phyloP scores from a whole-genome alignment of 2,329 filamentous ascomycete species.

The Trichoderma semiorbis region DNA sequence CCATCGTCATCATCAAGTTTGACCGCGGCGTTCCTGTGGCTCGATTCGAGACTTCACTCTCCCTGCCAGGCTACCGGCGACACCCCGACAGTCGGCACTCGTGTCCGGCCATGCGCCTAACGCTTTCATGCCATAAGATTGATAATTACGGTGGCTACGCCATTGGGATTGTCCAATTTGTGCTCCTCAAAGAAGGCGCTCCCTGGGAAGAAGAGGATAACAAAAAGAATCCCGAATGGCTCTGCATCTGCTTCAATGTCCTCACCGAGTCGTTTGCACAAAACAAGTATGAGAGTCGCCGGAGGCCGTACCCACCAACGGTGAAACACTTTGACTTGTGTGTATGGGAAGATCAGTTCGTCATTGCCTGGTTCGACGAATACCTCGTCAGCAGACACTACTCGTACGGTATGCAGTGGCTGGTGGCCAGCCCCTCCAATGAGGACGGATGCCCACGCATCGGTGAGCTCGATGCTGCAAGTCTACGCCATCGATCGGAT shows the following conservation, averaged over 20 bases:
- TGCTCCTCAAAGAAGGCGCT: not conserved
- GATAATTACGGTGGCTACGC: conserved; percentile 12
- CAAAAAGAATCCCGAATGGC: conserved; percentile 10
- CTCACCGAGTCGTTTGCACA: conserved; percentile 12
- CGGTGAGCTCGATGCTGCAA: not conserved
- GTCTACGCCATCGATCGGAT: not conserved
- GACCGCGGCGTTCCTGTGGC: conserved; percentile 6
- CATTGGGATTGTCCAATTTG: conserved; percentile 12
- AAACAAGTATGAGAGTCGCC: conserved; percentile 7
- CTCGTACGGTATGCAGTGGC: conserved; percentile 16
- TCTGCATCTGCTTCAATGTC: conserved; percentile 17
- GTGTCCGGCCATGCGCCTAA: conserved; percentile 16
- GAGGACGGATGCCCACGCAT: not conserved
- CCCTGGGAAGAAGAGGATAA: not conserved
- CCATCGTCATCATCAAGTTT: conserved; percentile 14
- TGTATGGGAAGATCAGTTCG: conserved; percentile 16
- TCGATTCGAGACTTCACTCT: conserved; percentile 12
- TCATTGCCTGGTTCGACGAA: conserved; percentile 19
- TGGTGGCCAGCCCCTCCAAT: not conserved
- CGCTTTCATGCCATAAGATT: conserved; percentile 12
- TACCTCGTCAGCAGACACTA: conserved; percentile 17
- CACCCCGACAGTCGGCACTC: conserved; percentile 13
- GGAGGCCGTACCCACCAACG: conserved; percentile 10
- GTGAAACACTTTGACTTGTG: conserved; percentile 16
- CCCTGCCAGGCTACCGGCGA: conserved; percentile 11